These are phyloP conservation scores for Asterophora lycoperdoides DNA, from an alignment of 768 basidiomycete species.

Conservation along the genomic window DNA sequence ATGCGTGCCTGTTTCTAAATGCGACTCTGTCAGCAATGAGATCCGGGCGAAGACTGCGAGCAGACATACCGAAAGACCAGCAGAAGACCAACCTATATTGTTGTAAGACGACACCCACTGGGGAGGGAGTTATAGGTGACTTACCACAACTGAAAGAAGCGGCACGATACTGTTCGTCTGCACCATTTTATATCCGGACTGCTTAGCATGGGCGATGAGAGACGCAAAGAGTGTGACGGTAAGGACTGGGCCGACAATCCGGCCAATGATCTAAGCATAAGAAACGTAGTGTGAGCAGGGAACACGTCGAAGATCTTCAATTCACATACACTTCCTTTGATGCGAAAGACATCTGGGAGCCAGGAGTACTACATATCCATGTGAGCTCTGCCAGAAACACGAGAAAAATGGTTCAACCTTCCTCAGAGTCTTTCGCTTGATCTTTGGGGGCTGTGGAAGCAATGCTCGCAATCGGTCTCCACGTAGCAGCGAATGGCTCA, in stretches of 20 bases:
- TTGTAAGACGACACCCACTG: slow-evolving; percentile 1
- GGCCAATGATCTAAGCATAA: slow-evolving; percentile 53
- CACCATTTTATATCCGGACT: slow-evolving; percentile 53
- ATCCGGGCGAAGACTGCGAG: background rate
- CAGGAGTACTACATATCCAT: slow-evolving; percentile 63
- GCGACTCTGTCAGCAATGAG: slow-evolving; percentile 1
- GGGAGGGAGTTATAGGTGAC: slow-evolving; percentile 23
- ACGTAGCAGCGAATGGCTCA: slow-evolving; percentile 5
- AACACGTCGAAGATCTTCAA: background rate
- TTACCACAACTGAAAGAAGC: slow-evolving; percentile 82
- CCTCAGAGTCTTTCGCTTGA: slow-evolving; percentile 50
- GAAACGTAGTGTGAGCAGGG: slow-evolving; percentile 6
- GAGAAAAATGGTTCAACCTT: slow-evolving; percentile 28
- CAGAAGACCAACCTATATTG: slow-evolving; percentile 73
- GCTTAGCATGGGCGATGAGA: slow-evolving; percentile 54
- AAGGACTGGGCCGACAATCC: slow-evolving; percentile 76
- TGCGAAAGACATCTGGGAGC: slow-evolving; percentile 81
- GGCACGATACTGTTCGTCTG: slow-evolving; percentile 85
- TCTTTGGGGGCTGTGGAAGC: slow-evolving; percentile 31
- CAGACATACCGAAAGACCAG: slow-evolving; percentile 73
- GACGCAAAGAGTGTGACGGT: slow-evolving; percentile 77
- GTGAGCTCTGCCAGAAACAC: background rate
- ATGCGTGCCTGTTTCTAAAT: slow-evolving; percentile 59
- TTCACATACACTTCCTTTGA: slow-evolving; percentile 75
- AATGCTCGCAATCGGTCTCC: slow-evolving; percentile 2